Percentiles rank a stretch among this genome's conserved stretches.
Conservation (phyloP, 768 basidiomycete genomes). For the Rubroboletus satanas region DNA sequence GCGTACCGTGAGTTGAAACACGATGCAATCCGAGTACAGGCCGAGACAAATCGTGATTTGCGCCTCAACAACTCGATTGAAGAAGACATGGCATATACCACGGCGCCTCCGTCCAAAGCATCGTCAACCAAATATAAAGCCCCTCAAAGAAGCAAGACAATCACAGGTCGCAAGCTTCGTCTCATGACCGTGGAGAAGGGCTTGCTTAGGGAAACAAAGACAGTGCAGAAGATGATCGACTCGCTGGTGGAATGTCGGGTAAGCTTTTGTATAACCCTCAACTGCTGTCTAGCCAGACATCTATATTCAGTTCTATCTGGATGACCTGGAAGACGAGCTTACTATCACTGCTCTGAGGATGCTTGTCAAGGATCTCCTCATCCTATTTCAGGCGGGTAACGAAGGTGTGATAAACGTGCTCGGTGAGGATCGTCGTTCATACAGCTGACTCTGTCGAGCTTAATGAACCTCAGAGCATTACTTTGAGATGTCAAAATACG, state of each 20-base stretch:
- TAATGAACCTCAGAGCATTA: constrained; percentile 69
- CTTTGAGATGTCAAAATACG: constrained; percentile 96
- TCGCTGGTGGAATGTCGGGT: constrained; percentile 84
- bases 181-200: constrained; percentile 96
- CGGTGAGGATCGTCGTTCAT: constrained; percentile 45
- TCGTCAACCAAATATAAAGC: constrained; percentile 33
- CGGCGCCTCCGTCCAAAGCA: constrained; percentile 25
- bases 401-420: constrained; percentile 87
- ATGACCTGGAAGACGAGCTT: constrained; percentile 89
- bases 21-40: constrained; percentile 90
- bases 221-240: constrained; percentile 89
- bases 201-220: constrained; percentile 83
- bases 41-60: constrained; percentile 86
- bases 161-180: constrained; percentile 79
- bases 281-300: not conserved
- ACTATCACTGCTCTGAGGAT: constrained; percentile 85
- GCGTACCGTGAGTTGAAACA: constrained; percentile 90
- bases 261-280: constrained; percentile 29
- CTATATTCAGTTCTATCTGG: constrained; percentile 76
- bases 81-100: constrained; percentile 44
- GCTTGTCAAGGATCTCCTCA: constrained; percentile 93
- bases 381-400: constrained; percentile 94
- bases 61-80: constrained; percentile 61
- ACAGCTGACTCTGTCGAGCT: constrained; percentile 3
- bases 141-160: constrained; percentile 66